Evolutionary conservation across 1,284 basidiomycete species (phyloP).

Genomic region (Ustilago bromivora): DNA sequence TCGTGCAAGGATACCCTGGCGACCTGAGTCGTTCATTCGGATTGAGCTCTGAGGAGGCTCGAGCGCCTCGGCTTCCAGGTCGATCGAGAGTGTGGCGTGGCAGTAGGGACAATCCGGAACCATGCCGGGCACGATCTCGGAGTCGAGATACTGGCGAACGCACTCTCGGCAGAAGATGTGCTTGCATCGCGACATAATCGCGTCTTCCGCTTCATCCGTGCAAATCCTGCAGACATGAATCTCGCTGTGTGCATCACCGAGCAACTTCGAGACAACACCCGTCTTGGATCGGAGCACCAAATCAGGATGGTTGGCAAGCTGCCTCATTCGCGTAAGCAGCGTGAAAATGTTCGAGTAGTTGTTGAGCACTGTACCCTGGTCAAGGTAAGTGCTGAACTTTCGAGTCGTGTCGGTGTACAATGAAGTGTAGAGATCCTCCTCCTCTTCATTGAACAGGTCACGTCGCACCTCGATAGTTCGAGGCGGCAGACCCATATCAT

Average conservation of each 20-base stretch:
- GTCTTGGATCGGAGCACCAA: constrained; percentile 90
- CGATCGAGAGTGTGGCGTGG: constrained; percentile 91
- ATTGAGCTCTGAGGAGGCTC: constrained; percentile 77
- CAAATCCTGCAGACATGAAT: constrained; percentile 83
- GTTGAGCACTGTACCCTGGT: constrained; percentile 82
- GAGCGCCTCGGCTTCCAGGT: constrained; percentile 90
- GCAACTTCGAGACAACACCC: constrained; percentile 56
- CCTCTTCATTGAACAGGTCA: constrained; percentile 95
- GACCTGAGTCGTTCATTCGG: constrained; percentile 71
- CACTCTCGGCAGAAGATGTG: constrained; percentile 91
- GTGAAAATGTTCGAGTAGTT: constrained; percentile 72
- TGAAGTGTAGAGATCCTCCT: constrained; percentile 93
- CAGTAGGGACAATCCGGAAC: constrained; percentile 92
- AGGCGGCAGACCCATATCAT: constrained; percentile 97
- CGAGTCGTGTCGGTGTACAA: constrained; percentile 93
- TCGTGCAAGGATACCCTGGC: constrained; percentile 93
- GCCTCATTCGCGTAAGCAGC: constrained; percentile 68
- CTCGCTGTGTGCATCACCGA: constrained; percentile 59
- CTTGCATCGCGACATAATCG: constrained; percentile 86
- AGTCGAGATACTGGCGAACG: constrained; percentile 87
- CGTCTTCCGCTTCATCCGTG: constrained; percentile 96
- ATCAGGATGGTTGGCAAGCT: constrained; percentile 77
- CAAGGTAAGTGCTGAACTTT: constrained; percentile 89
- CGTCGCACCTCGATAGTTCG: constrained; percentile 88
- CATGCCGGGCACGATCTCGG: constrained; percentile 75